Evolutionary conservation across 495 filamentous ascomycete genomes (phyloP), one percentile per base, ranked within the genome.

Genomic region (Pseudoneurospora amorphoporcata): DNA sequence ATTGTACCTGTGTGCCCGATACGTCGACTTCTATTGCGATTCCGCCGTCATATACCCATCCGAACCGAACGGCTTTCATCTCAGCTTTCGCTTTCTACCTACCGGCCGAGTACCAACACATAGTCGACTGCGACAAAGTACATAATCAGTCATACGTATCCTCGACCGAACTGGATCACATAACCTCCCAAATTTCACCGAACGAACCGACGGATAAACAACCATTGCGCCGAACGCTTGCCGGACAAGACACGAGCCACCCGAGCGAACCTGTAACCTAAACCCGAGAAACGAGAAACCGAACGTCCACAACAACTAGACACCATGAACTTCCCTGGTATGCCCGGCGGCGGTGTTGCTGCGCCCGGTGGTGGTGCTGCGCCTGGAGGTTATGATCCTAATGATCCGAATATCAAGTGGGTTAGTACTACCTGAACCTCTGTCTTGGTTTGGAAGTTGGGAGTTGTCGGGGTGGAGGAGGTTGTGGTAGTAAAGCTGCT

Each of bases 391-490:
- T 82, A 77, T 53, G 79, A 83, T 69, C 81, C 79, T 12, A 83
- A 82, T 45, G 83, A 84, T 73, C 81, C 82, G 9, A 84, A 82
- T 43, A 72, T 84, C 40, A 85, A 84, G 74, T 73, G 68, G 76
- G 75, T 77, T 37, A 17, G 68, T 58, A 37, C 7, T 23, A 6
- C 19, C 19, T 4, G 47, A 23, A 35, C 9, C 10, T 8, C 70
- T 53, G 4, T 37, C 37, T 32, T 10, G 10, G 3, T 39, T 0
- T 47, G 17, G n/a, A 70, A 23, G 23, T 23, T 23, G 42, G 7
- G 6, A 17, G n/a, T 19, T 42, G 41, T 23, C 23, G 23, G 23
- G 23, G 41, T 42, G 41, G 40, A 42, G 40, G 40, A 42, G 41
- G 8, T 23, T 3, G 43, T 47, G 53, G 6, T 17, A 23, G 53